Percentiles rank a stretch among this genome's conserved stretches.
Evolutionary conservation across 2,329 filamentous ascomycete species (phyloP).

Genomic region (Leptosphaerulina australis): DNA sequence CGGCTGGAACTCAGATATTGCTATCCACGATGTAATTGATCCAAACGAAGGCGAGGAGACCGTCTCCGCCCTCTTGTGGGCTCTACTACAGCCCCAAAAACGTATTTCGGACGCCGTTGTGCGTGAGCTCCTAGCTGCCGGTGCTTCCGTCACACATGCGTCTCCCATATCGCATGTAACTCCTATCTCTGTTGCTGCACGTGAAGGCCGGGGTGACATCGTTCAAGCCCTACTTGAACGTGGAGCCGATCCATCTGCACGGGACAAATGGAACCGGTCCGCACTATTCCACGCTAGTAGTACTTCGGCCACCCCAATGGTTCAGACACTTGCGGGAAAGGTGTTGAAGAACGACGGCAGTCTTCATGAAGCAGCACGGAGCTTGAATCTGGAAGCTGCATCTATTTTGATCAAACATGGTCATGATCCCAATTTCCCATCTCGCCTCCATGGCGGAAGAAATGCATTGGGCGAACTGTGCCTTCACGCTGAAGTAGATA

Average conservation of each 20-base stretch:
- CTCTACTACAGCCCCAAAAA: constrained; percentile 67
- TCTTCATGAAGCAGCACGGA: constrained; percentile 67
- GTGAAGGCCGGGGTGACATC: constrained; percentile 61
- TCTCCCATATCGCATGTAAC: constrained; percentile 60
- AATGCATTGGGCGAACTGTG: constrained; percentile 70
- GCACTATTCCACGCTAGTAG: constrained; percentile 65
- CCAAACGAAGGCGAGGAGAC: constrained; percentile 60
- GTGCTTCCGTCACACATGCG: constrained; percentile 64
- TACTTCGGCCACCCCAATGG: constrained; percentile 33
- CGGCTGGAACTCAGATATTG: constrained; percentile 49
- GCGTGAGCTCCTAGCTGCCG: constrained; percentile 60
- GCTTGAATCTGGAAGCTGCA: constrained; percentile 63
- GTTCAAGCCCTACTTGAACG: constrained; percentile 63
- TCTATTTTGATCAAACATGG: constrained; percentile 63
- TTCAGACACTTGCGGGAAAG: constrained; percentile 59
- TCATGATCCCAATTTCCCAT: constrained; percentile 70
- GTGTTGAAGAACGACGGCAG: constrained; percentile 68
- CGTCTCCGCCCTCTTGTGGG: constrained; percentile 65
- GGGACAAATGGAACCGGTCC: constrained; percentile 63
- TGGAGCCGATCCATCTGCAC: constrained; percentile 65
- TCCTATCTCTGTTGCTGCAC: constrained; percentile 66
- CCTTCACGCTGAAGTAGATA: constrained; percentile 58
- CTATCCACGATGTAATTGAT: constrained; percentile 53
- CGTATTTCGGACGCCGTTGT: constrained; percentile 65
- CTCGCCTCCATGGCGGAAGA: constrained; percentile 65